Evolutionary conservation across 768 basidiomycete genomes (phyloP), one percentile per base, ranked within the genome.

Genomic region (Tulasnella sp.): DNA sequence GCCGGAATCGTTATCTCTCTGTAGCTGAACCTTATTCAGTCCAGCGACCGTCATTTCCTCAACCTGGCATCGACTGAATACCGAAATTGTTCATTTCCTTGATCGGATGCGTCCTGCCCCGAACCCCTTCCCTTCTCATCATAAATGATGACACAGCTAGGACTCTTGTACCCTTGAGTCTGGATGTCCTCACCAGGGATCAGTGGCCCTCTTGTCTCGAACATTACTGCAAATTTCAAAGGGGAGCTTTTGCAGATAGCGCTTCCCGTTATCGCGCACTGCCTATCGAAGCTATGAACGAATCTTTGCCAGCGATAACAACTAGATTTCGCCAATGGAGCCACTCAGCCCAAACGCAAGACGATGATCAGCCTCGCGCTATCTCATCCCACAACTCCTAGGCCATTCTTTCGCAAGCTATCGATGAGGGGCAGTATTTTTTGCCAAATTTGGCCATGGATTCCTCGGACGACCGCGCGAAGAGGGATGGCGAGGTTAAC

Each of bases 61-160:
- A 27, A 27, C 56, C 27, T 58, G 56, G 4, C 56, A 58, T 58
- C 56, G 56, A 58, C 58, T 19, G 58, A 27, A 31, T 16, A 34
- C 62, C 62, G 62, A 68, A 36, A 68, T 68, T 68, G 62, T 68
- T 68, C 62, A 68, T 68, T 68, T 68, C 27, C 62, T 27, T 36
- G 62, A 68, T 68, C 62, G 62, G 27, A 68, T 4, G 62, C 31
- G 10, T 6, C 9, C 27, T 27, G 18, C 31, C 31, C 16, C 62
- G 18, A 36, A 27, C 34, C 27, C 12, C 14, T 36, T 68, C 7
- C 31, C 31, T 34, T 27, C n/a, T 14, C 31, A 34, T 36, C 16
- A 68, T 68, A 5, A 14, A 36, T 5, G 0, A 12, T 58, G 31
- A n/a, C 31, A n/a, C 56, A 58, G n/a, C n/a, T n/a, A n/a, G 7